These are phyloP conservation scores for Cladosporium halotolerans DNA, from an alignment of 2,329 filamentous ascomycete species.

Conservation along the genomic window DNA sequence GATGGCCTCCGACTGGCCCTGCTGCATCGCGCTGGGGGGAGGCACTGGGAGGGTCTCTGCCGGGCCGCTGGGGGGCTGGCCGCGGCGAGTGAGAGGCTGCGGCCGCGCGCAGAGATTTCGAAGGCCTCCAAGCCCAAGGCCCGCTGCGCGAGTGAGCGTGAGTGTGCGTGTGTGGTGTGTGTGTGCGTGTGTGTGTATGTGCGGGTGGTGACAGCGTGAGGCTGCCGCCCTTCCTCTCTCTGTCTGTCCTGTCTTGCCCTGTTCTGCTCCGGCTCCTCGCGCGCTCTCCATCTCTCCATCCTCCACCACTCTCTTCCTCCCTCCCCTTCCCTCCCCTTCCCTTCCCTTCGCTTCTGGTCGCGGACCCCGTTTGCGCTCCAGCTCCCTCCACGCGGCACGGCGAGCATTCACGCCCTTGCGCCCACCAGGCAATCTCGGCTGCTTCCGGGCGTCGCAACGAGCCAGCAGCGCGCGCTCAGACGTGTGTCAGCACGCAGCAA, in stretches of 20 bases:
- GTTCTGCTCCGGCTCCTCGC: too few relatives aligned
- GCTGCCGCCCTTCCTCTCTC: neutral
- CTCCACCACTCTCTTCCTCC: neutral
- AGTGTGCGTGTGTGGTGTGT: too few relatives aligned
- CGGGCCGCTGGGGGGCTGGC: neutral
- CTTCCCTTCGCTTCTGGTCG: neutral
- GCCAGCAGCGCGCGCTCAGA: neutral
- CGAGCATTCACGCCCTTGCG: constrained; percentile 4
- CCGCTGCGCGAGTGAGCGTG: too few relatives aligned
- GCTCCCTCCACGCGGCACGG: neutral
- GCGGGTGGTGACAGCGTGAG: too few relatives aligned
- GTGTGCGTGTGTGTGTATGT: too few relatives aligned
- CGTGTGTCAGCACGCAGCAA: too few relatives aligned
- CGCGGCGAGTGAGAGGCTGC: neutral
- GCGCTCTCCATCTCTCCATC: neutral
- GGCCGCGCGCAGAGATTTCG: neutral
- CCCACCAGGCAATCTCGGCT: constrained; percentile 5
- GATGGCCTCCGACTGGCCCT: too few relatives aligned
- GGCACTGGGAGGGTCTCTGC: neutral
- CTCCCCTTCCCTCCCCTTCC: neutral
- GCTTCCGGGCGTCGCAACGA: constrained; percentile 7
- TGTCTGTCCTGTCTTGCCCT: neutral
- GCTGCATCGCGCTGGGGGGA: neutral
- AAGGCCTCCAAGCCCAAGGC: neutral
- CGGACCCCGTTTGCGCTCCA: too few relatives aligned